Conservation (phyloP, 352 stramenopile species). For the Pilasporangium apinafurcum region DNA sequence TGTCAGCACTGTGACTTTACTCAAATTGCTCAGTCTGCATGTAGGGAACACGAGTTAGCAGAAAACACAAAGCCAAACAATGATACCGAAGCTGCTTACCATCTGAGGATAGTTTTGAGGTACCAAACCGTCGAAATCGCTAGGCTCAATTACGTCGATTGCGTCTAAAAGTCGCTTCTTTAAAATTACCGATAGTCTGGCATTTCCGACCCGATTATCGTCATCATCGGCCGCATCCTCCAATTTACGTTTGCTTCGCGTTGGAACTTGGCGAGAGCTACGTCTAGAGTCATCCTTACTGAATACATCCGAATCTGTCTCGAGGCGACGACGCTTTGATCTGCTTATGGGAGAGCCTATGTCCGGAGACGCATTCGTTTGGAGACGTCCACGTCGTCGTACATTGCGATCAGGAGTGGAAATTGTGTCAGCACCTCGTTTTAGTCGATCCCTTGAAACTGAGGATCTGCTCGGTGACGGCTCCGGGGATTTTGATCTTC, state of each 20-base stretch:
- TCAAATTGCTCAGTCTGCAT: neutral
- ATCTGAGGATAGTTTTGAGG: constrained; percentile 30
- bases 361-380: neutral
- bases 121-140: constrained; percentile 33
- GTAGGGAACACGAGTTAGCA: neutral
- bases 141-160: constrained; percentile 4
- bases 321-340: constrained; percentile 12
- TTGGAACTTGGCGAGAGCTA: neutral
- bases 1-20: too few species aligned
- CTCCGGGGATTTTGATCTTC: constrained; percentile 13
- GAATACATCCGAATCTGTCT: constrained; percentile 1
- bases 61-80: neutral
- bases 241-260: neutral
- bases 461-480: constrained; percentile 7
- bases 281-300: neutral
- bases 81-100: constrained; percentile 7
- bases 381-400: too few species aligned
- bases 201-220: neutral
- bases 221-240: neutral
- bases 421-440: constrained; percentile 5
- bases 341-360: neutral
- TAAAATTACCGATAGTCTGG: neutral
- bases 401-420: too few species aligned
- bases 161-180: constrained; percentile 7
- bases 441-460: neutral